Evolutionary conservation across 2,329 filamentous ascomycete genomes (phyloP).

Genomic region (Cordyceps cateniannulata): DNA sequence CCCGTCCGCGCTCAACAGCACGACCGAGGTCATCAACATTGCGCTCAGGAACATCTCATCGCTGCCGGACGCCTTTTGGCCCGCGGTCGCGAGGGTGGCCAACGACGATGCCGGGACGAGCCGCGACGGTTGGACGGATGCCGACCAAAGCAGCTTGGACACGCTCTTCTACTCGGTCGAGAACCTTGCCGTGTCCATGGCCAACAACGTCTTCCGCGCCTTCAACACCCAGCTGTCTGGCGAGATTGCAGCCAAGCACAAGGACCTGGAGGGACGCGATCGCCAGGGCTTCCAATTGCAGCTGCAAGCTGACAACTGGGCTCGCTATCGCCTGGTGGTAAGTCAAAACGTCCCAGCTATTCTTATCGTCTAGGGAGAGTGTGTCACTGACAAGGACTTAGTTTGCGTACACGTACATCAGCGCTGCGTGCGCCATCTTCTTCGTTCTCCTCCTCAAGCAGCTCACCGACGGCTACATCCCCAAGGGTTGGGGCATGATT

Average conservation of each 20-base stretch:
- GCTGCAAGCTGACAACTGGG: slow-evolving; percentile 19
- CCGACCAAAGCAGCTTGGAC: background rate
- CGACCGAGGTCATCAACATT: slow-evolving; percentile 16
- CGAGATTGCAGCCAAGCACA: slow-evolving; percentile 18
- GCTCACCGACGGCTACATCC: slow-evolving; percentile 23
- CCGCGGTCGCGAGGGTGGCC: slow-evolving; percentile 9
- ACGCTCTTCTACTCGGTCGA: background rate
- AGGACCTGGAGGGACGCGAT: slow-evolving; percentile 16
- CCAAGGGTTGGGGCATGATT: slow-evolving; percentile 27
- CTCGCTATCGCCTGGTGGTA: slow-evolving; percentile 27
- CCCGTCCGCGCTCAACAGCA: slow-evolving; percentile 21
- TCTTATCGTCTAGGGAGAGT: background rate
- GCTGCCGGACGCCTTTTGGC: slow-evolving; percentile 25
- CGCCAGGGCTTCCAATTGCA: slow-evolving; percentile 18
- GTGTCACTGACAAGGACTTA: slow-evolving; percentile 12
- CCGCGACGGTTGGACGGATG: background rate
- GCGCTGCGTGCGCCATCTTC: slow-evolving; percentile 24
- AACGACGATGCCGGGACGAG: background rate
- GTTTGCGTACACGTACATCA: slow-evolving; percentile 30
- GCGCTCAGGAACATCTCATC: slow-evolving; percentile 23
- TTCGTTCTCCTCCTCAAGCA: slow-evolving; percentile 26
- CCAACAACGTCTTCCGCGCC: slow-evolving; percentile 4
- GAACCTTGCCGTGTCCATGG: background rate
- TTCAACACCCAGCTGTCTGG: slow-evolving; percentile 23
- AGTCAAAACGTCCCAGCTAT: slow-evolving; percentile 9